Conservation (phyloP, 192 early-diverging fungal genomes). For the Umbelopsis isabellina region DNA sequence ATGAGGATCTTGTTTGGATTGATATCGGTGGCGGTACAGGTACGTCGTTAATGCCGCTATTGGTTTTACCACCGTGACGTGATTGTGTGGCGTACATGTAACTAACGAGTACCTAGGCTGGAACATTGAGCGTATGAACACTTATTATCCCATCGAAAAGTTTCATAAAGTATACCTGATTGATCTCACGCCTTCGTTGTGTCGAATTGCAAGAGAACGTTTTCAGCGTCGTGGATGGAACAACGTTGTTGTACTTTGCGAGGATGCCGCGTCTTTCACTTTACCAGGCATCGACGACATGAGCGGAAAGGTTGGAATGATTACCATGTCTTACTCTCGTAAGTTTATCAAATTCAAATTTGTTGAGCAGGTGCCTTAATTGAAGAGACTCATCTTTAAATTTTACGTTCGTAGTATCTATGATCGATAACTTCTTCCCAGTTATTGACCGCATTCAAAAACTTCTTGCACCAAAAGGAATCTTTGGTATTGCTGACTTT, state of each 20-base stretch:
- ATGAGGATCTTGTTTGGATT: constrained; percentile 51
- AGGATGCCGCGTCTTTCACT: constrained; percentile 74
- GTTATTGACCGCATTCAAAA: constrained; percentile 69
- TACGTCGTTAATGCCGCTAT: neutral
- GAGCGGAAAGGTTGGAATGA: constrained; percentile 67
- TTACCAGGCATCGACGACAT: constrained; percentile 62
- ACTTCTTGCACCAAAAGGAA: constrained; percentile 64
- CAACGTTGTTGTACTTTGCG: constrained; percentile 80
- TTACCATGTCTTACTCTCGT: constrained; percentile 86
- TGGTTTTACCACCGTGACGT: neutral
- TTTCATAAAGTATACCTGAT: constrained; percentile 81
- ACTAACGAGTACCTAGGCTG: constrained; percentile 43
- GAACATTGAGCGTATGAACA: constrained; percentile 81
- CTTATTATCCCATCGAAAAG: constrained; percentile 69
- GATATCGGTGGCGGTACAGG: constrained; percentile 72
- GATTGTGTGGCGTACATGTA: too few relatives aligned
- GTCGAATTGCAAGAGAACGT: constrained; percentile 74
- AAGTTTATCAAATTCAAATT: constrained; percentile 1
- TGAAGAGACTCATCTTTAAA: neutral
- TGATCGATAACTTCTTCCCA: constrained; percentile 77
- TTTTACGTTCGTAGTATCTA: constrained; percentile 55
- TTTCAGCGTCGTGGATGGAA: constrained; percentile 78
- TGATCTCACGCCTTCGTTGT: constrained; percentile 82
- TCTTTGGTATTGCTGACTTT: constrained; percentile 83
- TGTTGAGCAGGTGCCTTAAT: neutral